A percentile compares a stretch with the other conserved stretches of the same genome.
phyloP scores from a whole-genome alignment of 73 alveolate genomes.

The Tetrahymena borealis region DNA sequence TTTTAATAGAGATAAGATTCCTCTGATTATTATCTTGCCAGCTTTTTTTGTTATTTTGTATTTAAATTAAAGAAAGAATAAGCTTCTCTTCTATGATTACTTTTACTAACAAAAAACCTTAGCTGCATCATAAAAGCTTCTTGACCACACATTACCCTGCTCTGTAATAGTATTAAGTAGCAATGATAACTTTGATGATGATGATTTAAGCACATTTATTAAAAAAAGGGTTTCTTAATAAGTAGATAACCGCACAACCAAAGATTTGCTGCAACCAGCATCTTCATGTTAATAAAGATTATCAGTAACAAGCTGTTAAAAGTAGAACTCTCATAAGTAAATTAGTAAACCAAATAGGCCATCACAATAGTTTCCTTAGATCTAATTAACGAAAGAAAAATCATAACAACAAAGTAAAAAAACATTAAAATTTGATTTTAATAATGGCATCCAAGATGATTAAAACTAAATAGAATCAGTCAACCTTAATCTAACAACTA shows the following conservation, averaged over 20 bases:
- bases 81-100: not conserved
- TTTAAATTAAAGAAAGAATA: not conserved
- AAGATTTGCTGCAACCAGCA: too few relatives aligned
- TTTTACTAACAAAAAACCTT: not conserved
- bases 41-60: not conserved
- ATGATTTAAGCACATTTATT: too few relatives aligned
- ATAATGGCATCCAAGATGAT: not conserved
- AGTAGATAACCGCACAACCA: not conserved
- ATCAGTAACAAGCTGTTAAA: too few relatives aligned
- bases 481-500: too few relatives aligned
- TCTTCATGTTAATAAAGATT: too few relatives aligned
- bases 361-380: not conserved
- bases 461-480: too few relatives aligned
- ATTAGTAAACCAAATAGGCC: not conserved
- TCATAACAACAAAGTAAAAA: not conserved
- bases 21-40: not conserved
- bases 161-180: not conserved
- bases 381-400: not conserved
- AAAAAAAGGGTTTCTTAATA: not conserved
- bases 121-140: not conserved
- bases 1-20: not conserved
- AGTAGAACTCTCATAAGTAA: not conserved
- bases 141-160: not conserved
- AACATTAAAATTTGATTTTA: not conserved
- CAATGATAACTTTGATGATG: not conserved